A percentile compares a stretch with the other conserved stretches of the same genome.
Conservation (phyloP, 768 basidiomycete genomes). For the Psilocybe tampanensis region DNA sequence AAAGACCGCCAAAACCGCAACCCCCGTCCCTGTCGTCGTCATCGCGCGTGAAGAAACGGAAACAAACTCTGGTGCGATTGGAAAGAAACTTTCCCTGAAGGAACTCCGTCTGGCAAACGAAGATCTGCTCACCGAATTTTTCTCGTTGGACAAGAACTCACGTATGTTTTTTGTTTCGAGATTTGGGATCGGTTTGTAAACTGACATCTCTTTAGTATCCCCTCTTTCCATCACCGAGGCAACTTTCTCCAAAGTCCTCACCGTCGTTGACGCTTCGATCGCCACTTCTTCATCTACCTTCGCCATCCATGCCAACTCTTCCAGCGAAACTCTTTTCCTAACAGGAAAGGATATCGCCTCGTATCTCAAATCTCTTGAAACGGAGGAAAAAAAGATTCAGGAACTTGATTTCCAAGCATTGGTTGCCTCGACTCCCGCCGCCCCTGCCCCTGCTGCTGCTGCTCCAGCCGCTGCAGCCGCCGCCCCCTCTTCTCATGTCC, state of each 20-base stretch:
- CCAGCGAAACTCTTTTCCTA: slow-evolving; percentile 74
- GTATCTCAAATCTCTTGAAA: slow-evolving; percentile 75
- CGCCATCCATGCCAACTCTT: slow-evolving; percentile 77
- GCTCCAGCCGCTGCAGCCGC: slow-evolving; percentile 39
- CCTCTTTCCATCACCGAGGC: slow-evolving; percentile 69
- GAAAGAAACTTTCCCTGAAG: slow-evolving; percentile 81
- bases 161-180: slow-evolving; percentile 55
- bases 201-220: slow-evolving; percentile 59
- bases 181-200: neutral
- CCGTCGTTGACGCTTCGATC: slow-evolving; percentile 80
- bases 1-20: slow-evolving; percentile 89
- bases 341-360: slow-evolving; percentile 73
- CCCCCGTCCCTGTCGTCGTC: slow-evolving; percentile 83
- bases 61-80: slow-evolving; percentile 74
- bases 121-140: slow-evolving; percentile 86
- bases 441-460: slow-evolving; percentile 44
- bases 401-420: slow-evolving; percentile 74
- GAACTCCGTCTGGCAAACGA: slow-evolving; percentile 85
- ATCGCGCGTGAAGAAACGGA: slow-evolving; percentile 87
- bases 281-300: slow-evolving; percentile 65
- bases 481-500: slow-evolving; percentile 69
- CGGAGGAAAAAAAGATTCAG: slow-evolving; percentile 61
- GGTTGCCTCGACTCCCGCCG: slow-evolving; percentile 43
- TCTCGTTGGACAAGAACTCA: slow-evolving; percentile 83
- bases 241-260: slow-evolving; percentile 70